Conservation (phyloP, 1,139 yeast species). For the Saccharomyces uvarum region DNA sequence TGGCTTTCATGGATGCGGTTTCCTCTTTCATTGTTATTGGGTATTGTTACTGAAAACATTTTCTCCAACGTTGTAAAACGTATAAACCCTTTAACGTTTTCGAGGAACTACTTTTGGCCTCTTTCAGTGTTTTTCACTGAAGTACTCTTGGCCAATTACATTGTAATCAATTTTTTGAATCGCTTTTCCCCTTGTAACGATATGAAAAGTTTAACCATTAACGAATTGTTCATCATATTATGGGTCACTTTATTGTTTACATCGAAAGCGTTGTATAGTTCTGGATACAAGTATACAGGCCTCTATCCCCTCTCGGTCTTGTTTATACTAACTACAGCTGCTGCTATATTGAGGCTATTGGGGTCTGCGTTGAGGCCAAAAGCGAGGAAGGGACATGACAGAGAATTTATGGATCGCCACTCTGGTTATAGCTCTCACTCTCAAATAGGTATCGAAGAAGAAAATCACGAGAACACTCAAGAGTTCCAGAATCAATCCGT, state of each 20-base stretch:
- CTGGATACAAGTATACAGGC: constrained; percentile 52
- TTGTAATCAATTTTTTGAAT: constrained; percentile 46
- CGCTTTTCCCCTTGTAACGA: constrained; percentile 53
- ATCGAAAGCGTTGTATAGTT: constrained; percentile 39
- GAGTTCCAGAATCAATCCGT: not conserved
- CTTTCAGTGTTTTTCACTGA: constrained; percentile 39
- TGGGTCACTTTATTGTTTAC: constrained; percentile 51
- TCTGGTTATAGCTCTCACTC: constrained; percentile 1
- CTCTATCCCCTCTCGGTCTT: constrained; percentile 47
- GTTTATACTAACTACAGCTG: constrained; percentile 44
- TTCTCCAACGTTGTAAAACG: constrained; percentile 13
- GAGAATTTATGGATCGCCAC: not conserved
- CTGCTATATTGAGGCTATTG: constrained; percentile 32
- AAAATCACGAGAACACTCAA: not conserved
- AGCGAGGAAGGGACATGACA: not conserved
- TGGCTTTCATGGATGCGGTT: constrained; percentile 45
- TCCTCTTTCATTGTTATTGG: constrained; percentile 46
- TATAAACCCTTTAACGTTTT: constrained; percentile 50
- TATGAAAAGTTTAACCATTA: constrained; percentile 59
- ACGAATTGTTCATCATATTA: constrained; percentile 47
- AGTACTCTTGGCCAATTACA: constrained; percentile 49
- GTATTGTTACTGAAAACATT: constrained; percentile 36
- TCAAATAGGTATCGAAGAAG: constrained; percentile 3
- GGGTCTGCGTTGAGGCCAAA: not conserved
- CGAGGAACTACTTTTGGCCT: constrained; percentile 48